Base-by-base conservation (phyloP, 2,329 filamentous ascomycete species). In the Claviceps quebecensis region DNA sequence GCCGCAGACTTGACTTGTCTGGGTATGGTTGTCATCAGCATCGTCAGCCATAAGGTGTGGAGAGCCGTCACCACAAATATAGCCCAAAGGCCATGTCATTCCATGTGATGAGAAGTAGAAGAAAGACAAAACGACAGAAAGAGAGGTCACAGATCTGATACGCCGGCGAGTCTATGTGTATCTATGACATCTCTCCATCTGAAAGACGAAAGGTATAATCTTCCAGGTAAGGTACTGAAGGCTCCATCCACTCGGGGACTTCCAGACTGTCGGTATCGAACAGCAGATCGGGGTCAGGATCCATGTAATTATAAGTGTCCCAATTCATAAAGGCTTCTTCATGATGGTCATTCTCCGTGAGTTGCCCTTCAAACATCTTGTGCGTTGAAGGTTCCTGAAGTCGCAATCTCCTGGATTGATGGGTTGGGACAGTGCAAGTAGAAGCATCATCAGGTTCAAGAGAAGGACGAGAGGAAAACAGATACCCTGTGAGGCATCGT, bases 291-390 rank as follows among this genome's bases (percentile, higher is more conserved):
- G 50, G 17, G 26, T 52, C 53, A n/a, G 49, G 40, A 23, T 52
- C 53, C 53, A 52, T 50, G 39, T 54, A 52, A 36, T 41, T 50
- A 17, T 45, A 52, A 36, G 44, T 44, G 47, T 54, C 53, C 53
- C 53, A 54, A 19, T 47, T 50, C 37, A 44, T 16, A 26, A 40
- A 16, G 53, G 53, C 50, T 54, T 54, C 53, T 54, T 52, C 53
- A 19, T 47, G 41, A 47, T 49, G 47, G 34, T 45, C 43, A 51
- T 54, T 50, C 49, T 52, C 53, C 36, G 53, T 50, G 36, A 37
- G 14, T 48, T 49, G 53, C 43, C 44, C 44, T 49, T 52, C 37
- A 40, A 48, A 17, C 36, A 40, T 45, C 26, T 47, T 39, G 38
- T 29, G 50, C 39, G 50, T 49, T 47, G 38, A 22, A 26, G 53